Base-by-base conservation (phyloP, 805 yeast species). In the Candida ficus region DNA sequence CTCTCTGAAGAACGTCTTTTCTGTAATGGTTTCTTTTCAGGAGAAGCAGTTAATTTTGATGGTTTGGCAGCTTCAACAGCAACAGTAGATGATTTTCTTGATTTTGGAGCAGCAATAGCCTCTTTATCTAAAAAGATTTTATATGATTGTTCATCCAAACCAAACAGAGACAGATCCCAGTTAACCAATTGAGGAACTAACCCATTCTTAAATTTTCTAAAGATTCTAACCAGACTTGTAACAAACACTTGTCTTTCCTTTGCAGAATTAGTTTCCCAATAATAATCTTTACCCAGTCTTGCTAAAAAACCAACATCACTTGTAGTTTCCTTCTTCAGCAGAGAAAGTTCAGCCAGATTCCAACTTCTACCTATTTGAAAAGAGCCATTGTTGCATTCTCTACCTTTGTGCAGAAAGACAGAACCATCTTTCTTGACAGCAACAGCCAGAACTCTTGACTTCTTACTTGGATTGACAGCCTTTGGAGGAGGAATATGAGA, bases 281-380 rank as follows among this genome's bases (percentile, higher is more conserved):
- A 90, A 60, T 90, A 91, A 34, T 72, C 77, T 56, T 89, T 90
- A 30, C 83, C 83, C 56, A 91, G 69, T 14, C 67, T 66, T 39
- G 84, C 66, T 0, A 71, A 45, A 42, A 85, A 68, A 2, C 90
- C 88, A 37, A 75, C 72, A 3, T 68, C 72, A 11, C 71, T 72
- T 21, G 63, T 71, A 25, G 45, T 39, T 44, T 80, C 86, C 41
- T 75, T 68, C 25, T 79, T 78, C 2, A 90, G 60, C 32, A 62
- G 60, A 4, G 68, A 59, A 47, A 91, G 65, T 50, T 86, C 95
- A 44, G 76, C 84, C 52, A 91, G 64, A 46, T 78, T 80, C 98
- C 98, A 90, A 3, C 95, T 83, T 54, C 96, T 75, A 25, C 98
- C 98, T 38, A 90, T 86, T 62, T 90, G 97, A 52, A 84, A 78